phyloP scores from a whole-genome alignment of 2,329 filamentous ascomycete genomes.

The Pseudovirgaria hyperparasitica region DNA sequence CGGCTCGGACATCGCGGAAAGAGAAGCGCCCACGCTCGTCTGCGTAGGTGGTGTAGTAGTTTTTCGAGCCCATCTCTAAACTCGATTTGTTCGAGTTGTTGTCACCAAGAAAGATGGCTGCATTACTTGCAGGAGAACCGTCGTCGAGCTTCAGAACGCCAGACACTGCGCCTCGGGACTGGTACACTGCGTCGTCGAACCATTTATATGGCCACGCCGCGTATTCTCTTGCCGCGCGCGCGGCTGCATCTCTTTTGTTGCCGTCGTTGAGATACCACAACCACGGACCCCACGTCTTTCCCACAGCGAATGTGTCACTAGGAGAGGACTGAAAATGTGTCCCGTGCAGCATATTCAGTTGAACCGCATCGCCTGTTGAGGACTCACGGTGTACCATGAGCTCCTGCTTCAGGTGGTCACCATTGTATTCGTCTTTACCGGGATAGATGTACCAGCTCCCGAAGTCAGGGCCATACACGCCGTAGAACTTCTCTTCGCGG shows the following conservation, averaged over 20 bases:
- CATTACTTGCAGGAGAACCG: constrained; percentile 28
- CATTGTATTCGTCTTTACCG: constrained; percentile 20
- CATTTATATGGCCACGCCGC: constrained; percentile 30
- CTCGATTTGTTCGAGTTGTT: constrained; percentile 26
- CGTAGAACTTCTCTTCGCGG: constrained; percentile 27
- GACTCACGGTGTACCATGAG: constrained; percentile 36
- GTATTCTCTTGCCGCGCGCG: constrained; percentile 22
- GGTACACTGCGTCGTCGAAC: constrained; percentile 28
- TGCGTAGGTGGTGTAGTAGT: constrained; percentile 32
- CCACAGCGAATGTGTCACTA: constrained; percentile 25
- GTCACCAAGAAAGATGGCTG: constrained; percentile 34
- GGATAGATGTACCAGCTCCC: constrained; percentile 35
- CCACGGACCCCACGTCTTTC: constrained; percentile 10
- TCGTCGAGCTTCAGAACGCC: constrained; percentile 29
- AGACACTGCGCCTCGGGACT: constrained; percentile 26
- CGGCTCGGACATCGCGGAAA: constrained; percentile 26
- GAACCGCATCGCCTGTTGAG: constrained; percentile 32
- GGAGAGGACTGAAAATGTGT: constrained; percentile 32
- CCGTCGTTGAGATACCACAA: constrained; percentile 26
- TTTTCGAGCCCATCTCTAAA: constrained; percentile 29
- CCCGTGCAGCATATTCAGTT: constrained; percentile 39
- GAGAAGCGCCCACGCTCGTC: constrained; percentile 24
- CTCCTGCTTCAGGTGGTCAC: constrained; percentile 36
- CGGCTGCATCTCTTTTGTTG: constrained; percentile 23
- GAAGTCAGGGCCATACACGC: constrained; percentile 31